Evolutionary conservation across 2,329 filamentous ascomycete genomes (phyloP), one percentile per base, ranked within the genome.

Genomic region (Huntiella bhutanensis): DNA sequence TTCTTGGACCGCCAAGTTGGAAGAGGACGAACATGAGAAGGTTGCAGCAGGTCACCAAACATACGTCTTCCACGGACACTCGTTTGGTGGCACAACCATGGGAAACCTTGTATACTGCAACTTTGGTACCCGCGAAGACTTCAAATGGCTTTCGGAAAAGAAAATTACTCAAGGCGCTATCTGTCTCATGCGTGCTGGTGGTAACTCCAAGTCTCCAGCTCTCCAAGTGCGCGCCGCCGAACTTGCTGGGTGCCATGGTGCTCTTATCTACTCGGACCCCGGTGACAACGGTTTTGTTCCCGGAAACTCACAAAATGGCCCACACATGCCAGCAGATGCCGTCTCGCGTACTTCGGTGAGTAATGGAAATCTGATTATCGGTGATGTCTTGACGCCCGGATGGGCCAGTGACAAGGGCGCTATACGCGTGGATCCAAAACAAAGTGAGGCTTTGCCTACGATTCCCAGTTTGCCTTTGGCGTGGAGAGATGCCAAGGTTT

Each of bases 61-160:
- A 0, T 70, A 73, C 41, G 77, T 75, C 5, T 98, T 94, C 57
- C 88, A 96, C 59, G 91, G 84, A 1, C 77, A 91, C 58, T 94
- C 87, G 13, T 86, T 82, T 57, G 73, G 80, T 1, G 91, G 87
- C 38, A 82, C 91, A 55, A 86, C 88, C 34, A 82, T 73, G 19
- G 91, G 91, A 0, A 87, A 82, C 15, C 61, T 96, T 39, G 73
- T 98, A 1, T 98, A 94, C 59, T 88, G 81, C 45, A 95, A 96
- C 62, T 93, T 87, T 56, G 92, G 91, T 10, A 81, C 83, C 38
- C 72, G 77, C 43, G 77, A 83, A 38, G 91, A 98, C 58, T 96
- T 92, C 58, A 69, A 81, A 57, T 65, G 62, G 46, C 64, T 98
- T 22, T 66, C 71, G 49, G 76, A 86, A 46, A 73, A 72, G 52